A percentile compares a stretch with the other conserved stretches of the same genome.
Conservation (phyloP, 139 green algal species). For the Haematococcus sp. region DNA sequence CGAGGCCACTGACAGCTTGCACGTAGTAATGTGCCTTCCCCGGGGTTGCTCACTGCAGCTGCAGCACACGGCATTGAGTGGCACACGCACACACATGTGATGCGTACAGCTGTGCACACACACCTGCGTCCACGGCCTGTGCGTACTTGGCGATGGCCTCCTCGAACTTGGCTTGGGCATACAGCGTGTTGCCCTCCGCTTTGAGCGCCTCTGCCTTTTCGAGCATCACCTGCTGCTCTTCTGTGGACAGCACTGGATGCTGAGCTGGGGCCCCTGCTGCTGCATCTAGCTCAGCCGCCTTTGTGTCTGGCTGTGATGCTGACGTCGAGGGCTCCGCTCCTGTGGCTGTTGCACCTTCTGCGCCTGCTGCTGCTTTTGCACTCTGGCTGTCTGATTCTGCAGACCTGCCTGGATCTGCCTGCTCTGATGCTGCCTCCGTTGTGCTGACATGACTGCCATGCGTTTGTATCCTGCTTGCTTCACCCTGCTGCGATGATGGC, state of each 20-base stretch:
- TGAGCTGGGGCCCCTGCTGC: conserved; percentile 16
- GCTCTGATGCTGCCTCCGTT: conserved; percentile 11
- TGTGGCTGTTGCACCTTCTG: conserved; percentile 3
- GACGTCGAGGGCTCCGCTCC: conserved; percentile 5
- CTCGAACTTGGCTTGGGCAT: conserved; percentile 41
- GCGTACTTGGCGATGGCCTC: conserved; percentile 60
- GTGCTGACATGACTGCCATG: neutral
- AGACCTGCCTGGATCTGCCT: no score
- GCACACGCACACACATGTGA: neutral
- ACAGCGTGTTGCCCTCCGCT: conserved; percentile 66
- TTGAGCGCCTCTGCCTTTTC: conserved; percentile 59
- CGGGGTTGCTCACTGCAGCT: no score
- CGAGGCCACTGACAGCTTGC: no score
- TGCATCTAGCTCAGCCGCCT: neutral
- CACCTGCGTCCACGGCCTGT: conserved; percentile 43
- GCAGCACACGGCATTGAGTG: no score
- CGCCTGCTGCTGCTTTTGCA: no score
- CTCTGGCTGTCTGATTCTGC: no score
- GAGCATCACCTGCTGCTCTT: conserved; percentile 14
- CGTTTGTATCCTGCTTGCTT: neutral
- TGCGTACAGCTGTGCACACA: neutral
- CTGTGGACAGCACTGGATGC: neutral
- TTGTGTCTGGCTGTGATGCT: neutral
- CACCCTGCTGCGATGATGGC: neutral
- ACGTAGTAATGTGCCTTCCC: no score